Evolutionary conservation across 306 rosid species (phyloP), one percentile per base, ranked within the genome.

Genomic region (Senna tora): DNA sequence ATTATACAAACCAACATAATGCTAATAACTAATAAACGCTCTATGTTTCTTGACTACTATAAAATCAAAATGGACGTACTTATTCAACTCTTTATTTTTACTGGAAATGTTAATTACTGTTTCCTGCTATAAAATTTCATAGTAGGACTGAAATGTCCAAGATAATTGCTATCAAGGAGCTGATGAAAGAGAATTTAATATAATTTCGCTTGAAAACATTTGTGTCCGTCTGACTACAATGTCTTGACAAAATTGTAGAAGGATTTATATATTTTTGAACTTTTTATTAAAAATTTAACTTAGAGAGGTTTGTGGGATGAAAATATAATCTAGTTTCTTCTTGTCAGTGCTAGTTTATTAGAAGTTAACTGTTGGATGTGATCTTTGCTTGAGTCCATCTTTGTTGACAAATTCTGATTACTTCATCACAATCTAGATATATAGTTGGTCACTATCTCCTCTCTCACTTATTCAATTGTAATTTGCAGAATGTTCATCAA

Each of bases 401-500:
- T 12, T 66, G 5, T 28, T 28, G 43, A 66, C 19, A 16, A 2
- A 7, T 12, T 49, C 49, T 46, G 25, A 46, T 66, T n/a, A 15
- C 10, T 8, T 73, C 60, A 13, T 58, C 0, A 34, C 75, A 49
- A 46, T 66, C 47, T 66, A 20, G 22, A 17, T 45, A 0, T 54
- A 3, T 25, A 49, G 7, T 67, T 33, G 46, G 19, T 17, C 32
- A n/a, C 63, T 14, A 15, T 59, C 38, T 55, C 77, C 30, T 60
- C 47, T 34, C 47, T 58, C 54, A 25, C 30, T 25, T 56, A 16
- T 71, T 5, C 46, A 7, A 62, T 69, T 69, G 50, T 74, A 66
- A 65, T 73, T 71, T 75, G 69, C 84, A 93, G 98, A 87, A 89
- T 87, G 87, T 93, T 75, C 98, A 93, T 84, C 93, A 89, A 84